These are phyloP conservation scores for Salix caprea DNA, from an alignment of 345 rosid species.

Conservation along the genomic window DNA sequence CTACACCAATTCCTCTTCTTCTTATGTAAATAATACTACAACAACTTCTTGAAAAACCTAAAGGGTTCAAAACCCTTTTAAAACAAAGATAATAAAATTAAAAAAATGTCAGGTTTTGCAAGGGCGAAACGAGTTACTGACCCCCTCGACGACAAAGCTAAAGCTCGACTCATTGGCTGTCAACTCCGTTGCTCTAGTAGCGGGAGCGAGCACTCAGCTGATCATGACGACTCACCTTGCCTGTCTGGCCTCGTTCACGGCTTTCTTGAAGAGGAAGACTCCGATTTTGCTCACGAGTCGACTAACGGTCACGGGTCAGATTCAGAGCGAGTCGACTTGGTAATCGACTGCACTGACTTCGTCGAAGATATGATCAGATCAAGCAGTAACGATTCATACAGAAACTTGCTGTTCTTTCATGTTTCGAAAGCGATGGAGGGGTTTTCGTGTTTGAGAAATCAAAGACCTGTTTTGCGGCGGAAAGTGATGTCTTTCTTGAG, in stretches of 20 bases:
- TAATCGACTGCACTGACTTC: constrained; percentile 28
- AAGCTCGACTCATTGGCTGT: constrained; percentile 50
- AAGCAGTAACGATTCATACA: constrained; percentile 37
- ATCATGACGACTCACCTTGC: constrained; percentile 56
- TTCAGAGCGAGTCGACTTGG: constrained; percentile 34
- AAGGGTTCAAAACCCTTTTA: not conserved
- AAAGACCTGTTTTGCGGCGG: constrained; percentile 42
- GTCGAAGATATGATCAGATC: constrained; percentile 25
- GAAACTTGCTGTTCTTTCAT: constrained; percentile 35
- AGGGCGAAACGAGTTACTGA: constrained; percentile 53
- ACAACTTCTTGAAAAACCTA: not conserved
- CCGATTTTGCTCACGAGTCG: not conserved
- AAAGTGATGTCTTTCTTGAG: constrained; percentile 55
- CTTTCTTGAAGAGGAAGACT: constrained; percentile 54
- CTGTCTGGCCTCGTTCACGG: constrained; percentile 73
- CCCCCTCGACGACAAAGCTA: constrained; percentile 57
- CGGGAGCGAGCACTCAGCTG: constrained; percentile 74
- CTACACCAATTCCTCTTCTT: not conserved
- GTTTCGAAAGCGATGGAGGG: constrained; percentile 46
- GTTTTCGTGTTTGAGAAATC: constrained; percentile 30
- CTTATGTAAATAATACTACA: not conserved
- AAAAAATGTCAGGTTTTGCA: constrained; percentile 25
- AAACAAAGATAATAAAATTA: not conserved
- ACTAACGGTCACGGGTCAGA: constrained; percentile 36
- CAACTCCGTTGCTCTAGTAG: constrained; percentile 50